Conservation (phyloP, 495 filamentous ascomycete species). For the Hypomontagnella submonticulosa region DNA sequence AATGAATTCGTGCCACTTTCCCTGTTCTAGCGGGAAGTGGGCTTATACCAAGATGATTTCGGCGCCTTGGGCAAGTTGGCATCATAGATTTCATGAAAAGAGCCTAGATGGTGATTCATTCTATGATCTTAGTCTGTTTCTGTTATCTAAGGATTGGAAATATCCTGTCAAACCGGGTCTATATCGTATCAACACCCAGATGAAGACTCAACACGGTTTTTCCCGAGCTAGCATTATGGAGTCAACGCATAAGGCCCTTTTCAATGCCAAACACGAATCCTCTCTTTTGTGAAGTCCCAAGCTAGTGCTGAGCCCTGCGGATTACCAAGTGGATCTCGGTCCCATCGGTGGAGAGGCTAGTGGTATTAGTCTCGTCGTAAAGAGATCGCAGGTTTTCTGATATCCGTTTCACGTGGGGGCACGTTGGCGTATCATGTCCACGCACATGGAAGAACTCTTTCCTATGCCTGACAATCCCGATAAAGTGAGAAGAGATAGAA, state of each 20-base stretch:
- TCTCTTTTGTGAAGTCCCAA: slow-evolving; percentile 14
- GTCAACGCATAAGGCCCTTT: slow-evolving; percentile 10
- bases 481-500: slow-evolving; percentile 5
- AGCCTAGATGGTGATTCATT: slow-evolving; percentile 12
- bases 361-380: background rate
- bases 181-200: background rate
- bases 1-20: background rate
- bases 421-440: slow-evolving; percentile 23
- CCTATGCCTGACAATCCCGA: slow-evolving; percentile 10
- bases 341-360: slow-evolving; percentile 26
- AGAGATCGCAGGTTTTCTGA: slow-evolving; percentile 17
- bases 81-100: slow-evolving; percentile 5
- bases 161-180: background rate
- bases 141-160: slow-evolving; percentile 13
- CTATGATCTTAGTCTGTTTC: slow-evolving; percentile 1
- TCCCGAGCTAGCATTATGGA: slow-evolving; percentile 31
- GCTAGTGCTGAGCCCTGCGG: slow-evolving; percentile 30
- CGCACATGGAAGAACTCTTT: background rate
- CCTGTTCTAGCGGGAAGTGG: background rate
- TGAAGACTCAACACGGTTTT: slow-evolving; percentile 24
- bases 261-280: slow-evolving; percentile 26
- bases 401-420: slow-evolving; percentile 34
- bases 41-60: background rate
- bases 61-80: slow-evolving; percentile 4
- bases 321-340: slow-evolving; percentile 28